Base-by-base conservation (phyloP, 345 rosid genomes). In the Kernera saxatilis region DNA sequence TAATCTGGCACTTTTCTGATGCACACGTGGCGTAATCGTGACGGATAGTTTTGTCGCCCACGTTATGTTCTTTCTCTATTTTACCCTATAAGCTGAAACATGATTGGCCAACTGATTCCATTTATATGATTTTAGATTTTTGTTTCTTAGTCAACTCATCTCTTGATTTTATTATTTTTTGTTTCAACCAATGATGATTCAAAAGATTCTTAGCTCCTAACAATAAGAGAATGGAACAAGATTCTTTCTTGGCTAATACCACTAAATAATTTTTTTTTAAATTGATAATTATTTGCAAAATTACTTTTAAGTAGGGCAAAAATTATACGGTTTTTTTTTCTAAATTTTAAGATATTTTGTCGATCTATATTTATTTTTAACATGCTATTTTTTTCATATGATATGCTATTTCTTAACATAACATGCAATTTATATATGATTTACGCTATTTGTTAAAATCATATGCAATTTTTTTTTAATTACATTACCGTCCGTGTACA, bases 1-100 rank as follows among this genome's bases (percentile, higher is more conserved):
- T 72, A 57, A 66, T 30, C 52, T 65, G 58, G 35, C 65, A 54
- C 14, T n/a, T 12, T 1, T 27, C 4, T 41, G 29, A 52, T 54
- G 15, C 43, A 72, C 32, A 72, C 77, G 71, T 72, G 77, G 77
- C 77, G 35, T 35, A 23, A 72, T 55, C 65, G 26, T 72, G 41
- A 48, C 71, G 58, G 58, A 50, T 55, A 35, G 19, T 41, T 64
- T 64, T 73, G 71, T 73, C 71, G 12, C 33, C 71, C 71, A 72
- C 57, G 57, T 64, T 72, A 17, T 25, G 18, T 71, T 45, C 36
- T 70, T 72, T 62, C 44, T 30, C 25, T 19, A 4, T 44, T 44
- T 56, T 49, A 59, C 26, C 69, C 55, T 63, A 44, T 64, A 4
- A 33, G 12, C 59, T 57, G 59, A 65, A 65, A 55, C 72, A 65